Evolutionary conservation across 2,329 filamentous ascomycete species (phyloP).

Genomic region (Botrytis squamosa): DNA sequence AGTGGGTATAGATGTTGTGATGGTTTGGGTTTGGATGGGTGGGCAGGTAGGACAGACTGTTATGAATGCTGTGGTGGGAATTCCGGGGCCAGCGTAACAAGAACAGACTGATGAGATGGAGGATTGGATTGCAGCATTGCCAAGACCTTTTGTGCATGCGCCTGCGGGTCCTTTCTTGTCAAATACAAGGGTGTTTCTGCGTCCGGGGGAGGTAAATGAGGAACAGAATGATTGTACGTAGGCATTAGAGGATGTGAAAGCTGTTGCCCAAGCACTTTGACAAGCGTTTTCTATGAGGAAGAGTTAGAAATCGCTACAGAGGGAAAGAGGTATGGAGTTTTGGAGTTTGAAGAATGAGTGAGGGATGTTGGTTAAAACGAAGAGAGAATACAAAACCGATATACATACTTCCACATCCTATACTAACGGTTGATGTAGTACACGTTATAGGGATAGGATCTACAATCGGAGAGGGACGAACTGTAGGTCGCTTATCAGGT

Average conservation of each 20-base stretch:
- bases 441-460: neutral
- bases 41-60: neutral
- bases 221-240: neutral
- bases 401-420: conserved; percentile 6
- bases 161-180: neutral
- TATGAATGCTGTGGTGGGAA: neutral
- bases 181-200: neutral
- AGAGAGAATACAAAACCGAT: no score
- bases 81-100: neutral
- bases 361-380: neutral
- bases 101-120: conserved; percentile 13
- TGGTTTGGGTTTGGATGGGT: neutral
- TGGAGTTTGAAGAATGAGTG: neutral
- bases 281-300: neutral
- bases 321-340: no score
- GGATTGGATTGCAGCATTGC: neutral
- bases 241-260: neutral
- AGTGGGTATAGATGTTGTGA: neutral
- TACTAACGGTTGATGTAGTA: neutral
- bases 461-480: neutral
- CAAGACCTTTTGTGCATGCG: neutral
- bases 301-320: neutral
- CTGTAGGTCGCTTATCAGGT: neutral
- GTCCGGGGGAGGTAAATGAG: neutral
- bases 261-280: conserved; percentile 13